These are phyloP conservation scores for Anethum foeniculum DNA, from an alignment of 140 eudicot genomes.

Conservation along the genomic window DNA sequence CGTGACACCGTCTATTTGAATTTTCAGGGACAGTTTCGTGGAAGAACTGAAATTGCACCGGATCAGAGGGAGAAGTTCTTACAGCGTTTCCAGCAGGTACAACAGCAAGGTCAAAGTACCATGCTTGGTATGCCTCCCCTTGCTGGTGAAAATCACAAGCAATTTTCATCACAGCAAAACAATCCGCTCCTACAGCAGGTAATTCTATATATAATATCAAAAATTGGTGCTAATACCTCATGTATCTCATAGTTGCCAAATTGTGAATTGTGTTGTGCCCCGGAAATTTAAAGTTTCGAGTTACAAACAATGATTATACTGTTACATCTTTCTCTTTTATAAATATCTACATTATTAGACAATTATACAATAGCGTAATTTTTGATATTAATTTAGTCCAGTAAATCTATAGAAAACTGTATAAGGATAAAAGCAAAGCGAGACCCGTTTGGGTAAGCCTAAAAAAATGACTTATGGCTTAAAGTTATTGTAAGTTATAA, in stretches of 20 bases:
- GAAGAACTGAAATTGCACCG: slow-evolving; percentile 94
- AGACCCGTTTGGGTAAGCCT: too few species aligned
- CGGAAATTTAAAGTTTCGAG: not conserved
- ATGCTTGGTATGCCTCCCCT: slow-evolving; percentile 69
- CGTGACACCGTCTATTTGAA: slow-evolving; percentile 3
- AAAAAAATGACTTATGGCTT: too few species aligned
- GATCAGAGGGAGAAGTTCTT: slow-evolving; percentile 92
- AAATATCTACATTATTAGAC: not conserved
- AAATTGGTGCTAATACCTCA: not conserved
- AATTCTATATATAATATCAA: not conserved
- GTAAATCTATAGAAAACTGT: not conserved
- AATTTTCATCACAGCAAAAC: slow-evolving; percentile 68
- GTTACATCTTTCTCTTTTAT: not conserved
- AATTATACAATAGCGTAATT: not conserved
- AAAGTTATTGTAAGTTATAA: too few species aligned
- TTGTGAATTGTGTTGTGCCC: not conserved
- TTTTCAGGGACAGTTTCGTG: slow-evolving; percentile 64
- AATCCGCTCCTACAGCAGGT: slow-evolving; percentile 84
- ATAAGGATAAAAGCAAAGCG: not conserved
- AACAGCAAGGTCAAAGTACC: slow-evolving; percentile 77
- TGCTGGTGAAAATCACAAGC: slow-evolving; percentile 63
- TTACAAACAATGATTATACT: not conserved
- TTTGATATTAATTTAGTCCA: not conserved
- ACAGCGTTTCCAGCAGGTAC: slow-evolving; percentile 82
- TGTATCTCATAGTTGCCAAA: not conserved